phyloP scores from a whole-genome alignment of 2,329 filamentous ascomycete genomes.

The Pseudogymnoascus sp. region DNA sequence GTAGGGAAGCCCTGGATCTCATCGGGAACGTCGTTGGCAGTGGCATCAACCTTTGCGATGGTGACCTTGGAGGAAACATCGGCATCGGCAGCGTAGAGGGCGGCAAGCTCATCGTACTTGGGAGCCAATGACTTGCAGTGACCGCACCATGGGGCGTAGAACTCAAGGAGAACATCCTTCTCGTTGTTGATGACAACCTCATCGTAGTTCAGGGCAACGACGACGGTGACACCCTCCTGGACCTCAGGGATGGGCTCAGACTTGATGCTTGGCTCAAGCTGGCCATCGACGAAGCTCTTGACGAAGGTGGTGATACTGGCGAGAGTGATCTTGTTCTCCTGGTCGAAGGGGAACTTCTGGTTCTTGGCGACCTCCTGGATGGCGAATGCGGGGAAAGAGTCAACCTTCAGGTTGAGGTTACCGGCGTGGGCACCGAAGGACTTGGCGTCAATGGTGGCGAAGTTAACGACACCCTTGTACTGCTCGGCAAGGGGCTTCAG shows the following conservation, averaged over 20 bases:
- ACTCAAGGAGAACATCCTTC: slow-evolving; percentile 97
- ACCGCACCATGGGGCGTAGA: slow-evolving; percentile 98
- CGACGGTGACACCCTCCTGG: slow-evolving; percentile 79
- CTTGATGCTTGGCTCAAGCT: slow-evolving; percentile 94
- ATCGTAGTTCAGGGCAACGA: slow-evolving; percentile 92
- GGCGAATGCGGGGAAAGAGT: slow-evolving; percentile 94
- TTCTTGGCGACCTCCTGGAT: slow-evolving; percentile 95
- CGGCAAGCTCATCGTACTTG: slow-evolving; percentile 87
- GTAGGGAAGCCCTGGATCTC: slow-evolving; percentile 97
- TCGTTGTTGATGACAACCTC: slow-evolving; percentile 83
- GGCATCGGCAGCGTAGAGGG: slow-evolving; percentile 63
- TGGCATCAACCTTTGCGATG: slow-evolving; percentile 97
- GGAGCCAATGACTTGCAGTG: slow-evolving; percentile 99
- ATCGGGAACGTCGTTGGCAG: slow-evolving; percentile 90
- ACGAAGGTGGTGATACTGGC: slow-evolving; percentile 71
- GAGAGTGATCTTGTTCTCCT: slow-evolving; percentile 67
- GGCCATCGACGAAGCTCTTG: slow-evolving; percentile 74
- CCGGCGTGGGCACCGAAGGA: slow-evolving; percentile 87
- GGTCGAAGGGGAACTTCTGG: slow-evolving; percentile 92
- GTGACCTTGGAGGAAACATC: slow-evolving; percentile 76
- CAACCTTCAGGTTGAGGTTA: slow-evolving; percentile 94
- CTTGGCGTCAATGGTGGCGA: slow-evolving; percentile 94
- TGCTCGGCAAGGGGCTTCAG: slow-evolving; percentile 84
- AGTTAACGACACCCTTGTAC: slow-evolving; percentile 91
- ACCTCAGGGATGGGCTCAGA: slow-evolving; percentile 92